Evolutionary conservation across 2,329 filamentous ascomycete species (phyloP).

Genomic region (Trichoderma polysporum): DNA sequence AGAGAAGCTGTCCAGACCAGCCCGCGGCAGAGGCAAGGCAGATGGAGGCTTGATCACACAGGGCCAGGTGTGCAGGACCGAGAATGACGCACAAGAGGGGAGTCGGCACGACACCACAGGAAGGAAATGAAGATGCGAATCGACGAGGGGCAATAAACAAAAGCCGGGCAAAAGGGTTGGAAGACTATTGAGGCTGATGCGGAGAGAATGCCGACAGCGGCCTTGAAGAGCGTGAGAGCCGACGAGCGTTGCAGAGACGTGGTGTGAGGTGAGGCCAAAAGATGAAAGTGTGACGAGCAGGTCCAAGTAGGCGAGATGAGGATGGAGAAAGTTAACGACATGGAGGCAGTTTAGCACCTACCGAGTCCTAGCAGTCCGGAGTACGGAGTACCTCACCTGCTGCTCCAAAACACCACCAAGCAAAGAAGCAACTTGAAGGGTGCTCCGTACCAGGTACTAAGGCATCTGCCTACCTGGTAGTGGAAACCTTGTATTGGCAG

Average conservation of each 20-base stretch:
- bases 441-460: neutral
- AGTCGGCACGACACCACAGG: neutral
- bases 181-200: neutral
- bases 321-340: too few species aligned
- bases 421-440: neutral
- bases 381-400: neutral
- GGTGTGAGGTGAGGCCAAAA: constrained; percentile 17
- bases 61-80: constrained; percentile 12
- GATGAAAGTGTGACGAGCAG: constrained; percentile 20
- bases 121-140: neutral
- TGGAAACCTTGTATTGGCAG: constrained; percentile 8
- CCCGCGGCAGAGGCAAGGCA: neutral
- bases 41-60: constrained; percentile 10
- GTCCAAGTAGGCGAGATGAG: constrained; percentile 18
- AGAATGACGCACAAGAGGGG: constrained; percentile 7
- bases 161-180: neutral
- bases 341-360: too few species aligned
- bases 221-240: constrained; percentile 30
- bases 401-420: neutral
- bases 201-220: neutral
- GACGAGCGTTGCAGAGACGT: constrained; percentile 27
- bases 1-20: constrained; percentile 11
- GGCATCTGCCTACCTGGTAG: neutral
- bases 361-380: neutral
- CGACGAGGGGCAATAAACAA: neutral